Conservation (phyloP, 2,329 filamentous ascomycete species). For the Incumbomyces delicatus region DNA sequence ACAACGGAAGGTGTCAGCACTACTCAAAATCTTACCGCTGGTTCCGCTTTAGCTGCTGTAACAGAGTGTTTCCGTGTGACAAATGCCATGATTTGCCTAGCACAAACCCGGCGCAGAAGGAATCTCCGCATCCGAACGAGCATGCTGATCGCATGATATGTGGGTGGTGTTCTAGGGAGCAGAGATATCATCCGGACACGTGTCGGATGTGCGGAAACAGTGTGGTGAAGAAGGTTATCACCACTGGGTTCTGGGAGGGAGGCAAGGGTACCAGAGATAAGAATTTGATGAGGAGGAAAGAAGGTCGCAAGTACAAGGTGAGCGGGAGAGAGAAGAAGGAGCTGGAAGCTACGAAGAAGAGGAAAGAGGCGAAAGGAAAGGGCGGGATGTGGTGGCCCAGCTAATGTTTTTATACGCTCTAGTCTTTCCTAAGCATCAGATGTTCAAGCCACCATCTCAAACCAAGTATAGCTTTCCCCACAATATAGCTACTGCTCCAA, state of each 20-base stretch:
- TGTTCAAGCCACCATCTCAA: too few relatives aligned
- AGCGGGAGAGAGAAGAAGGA: conserved; percentile 7
- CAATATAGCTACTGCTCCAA: too few relatives aligned
- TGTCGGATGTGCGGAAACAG: conserved; percentile 63
- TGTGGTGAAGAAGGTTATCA: conserved; percentile 55
- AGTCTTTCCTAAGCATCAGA: background rate
- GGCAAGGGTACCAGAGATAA: conserved; percentile 71
- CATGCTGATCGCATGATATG: conserved; percentile 77
- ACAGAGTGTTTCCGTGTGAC: conserved; percentile 49
- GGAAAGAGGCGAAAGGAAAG: background rate
- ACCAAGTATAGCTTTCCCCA: too few relatives aligned
- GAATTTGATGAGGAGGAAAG: conserved; percentile 59
- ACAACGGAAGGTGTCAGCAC: conserved; percentile 44
- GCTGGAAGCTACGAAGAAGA: conserved; percentile 2
- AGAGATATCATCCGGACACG: conserved; percentile 66
- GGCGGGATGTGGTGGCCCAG: conserved; percentile 7
- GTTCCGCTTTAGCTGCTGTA: conserved; percentile 51
- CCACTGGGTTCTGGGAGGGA: conserved; percentile 74
- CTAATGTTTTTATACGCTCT: background rate
- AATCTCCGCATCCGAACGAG: conserved; percentile 56
- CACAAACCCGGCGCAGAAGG: conserved; percentile 2
- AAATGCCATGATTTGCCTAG: conserved; percentile 57
- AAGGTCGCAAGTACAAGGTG: conserved; percentile 17
- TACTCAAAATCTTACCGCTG: conserved; percentile 48
- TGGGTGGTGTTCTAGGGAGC: conserved; percentile 69